Conservation (phyloP, 1,284 basidiomycete species). For the Salmacisia buchloeana region DNA sequence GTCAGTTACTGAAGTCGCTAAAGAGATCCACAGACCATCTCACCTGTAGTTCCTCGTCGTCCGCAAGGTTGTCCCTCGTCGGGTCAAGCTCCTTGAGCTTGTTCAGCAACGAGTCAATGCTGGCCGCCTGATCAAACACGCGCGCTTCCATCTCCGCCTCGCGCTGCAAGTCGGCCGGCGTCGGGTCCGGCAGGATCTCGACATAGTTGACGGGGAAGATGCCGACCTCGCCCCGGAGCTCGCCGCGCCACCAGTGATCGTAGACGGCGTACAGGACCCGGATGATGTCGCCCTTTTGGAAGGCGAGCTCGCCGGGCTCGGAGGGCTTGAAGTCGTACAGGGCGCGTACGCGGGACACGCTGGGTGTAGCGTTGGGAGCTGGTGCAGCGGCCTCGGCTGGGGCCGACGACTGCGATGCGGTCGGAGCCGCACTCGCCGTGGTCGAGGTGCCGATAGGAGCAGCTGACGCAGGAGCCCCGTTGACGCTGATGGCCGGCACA, state of each 20-base stretch:
- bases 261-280: slow-evolving; percentile 92
- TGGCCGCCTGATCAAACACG: slow-evolving; percentile 74
- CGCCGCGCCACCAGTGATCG: slow-evolving; percentile 98
- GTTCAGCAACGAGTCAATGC: slow-evolving; percentile 78
- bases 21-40: slow-evolving; percentile 20
- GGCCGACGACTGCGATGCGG: slow-evolving; percentile 48
- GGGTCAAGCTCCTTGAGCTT: slow-evolving; percentile 71
- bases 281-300: slow-evolving; percentile 89
- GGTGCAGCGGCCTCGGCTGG: slow-evolving; percentile 18
- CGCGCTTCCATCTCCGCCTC: slow-evolving; percentile 85
- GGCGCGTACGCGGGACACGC: slow-evolving; percentile 63
- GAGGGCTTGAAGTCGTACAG: slow-evolving; percentile 83
- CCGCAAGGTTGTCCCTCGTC: slow-evolving; percentile 75
- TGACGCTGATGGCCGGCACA: background rate
- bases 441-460: slow-evolving; percentile 46
- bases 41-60: slow-evolving; percentile 81
- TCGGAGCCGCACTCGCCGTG: slow-evolving; percentile 21
- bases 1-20: slow-evolving; percentile 6
- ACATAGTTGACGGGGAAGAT: slow-evolving; percentile 99
- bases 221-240: slow-evolving; percentile 82
- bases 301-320: slow-evolving; percentile 84
- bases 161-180: slow-evolving; percentile 67
- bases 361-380: too few species aligned
- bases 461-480: background rate
- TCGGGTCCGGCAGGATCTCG: slow-evolving; percentile 82